These are phyloP conservation scores for Cubamyces sp. DNA, from an alignment of 768 basidiomycete species.

Conservation along the genomic window DNA sequence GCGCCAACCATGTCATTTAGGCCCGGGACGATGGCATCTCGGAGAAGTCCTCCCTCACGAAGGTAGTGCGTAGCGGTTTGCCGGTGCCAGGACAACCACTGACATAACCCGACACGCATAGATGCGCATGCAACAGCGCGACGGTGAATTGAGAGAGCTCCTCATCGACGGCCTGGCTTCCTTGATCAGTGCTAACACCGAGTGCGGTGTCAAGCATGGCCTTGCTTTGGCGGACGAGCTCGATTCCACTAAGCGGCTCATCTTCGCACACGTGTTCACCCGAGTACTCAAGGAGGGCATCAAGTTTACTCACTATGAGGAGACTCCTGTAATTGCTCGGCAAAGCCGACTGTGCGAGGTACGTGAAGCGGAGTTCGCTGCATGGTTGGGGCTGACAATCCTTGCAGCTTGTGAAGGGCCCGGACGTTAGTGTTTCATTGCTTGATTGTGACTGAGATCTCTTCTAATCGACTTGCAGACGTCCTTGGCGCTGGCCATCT, in stretches of 20 bases:
- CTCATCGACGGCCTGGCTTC: constrained; percentile 82
- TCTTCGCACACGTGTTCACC: constrained; percentile 86
- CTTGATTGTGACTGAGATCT: not conserved
- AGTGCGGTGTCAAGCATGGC: constrained; percentile 89
- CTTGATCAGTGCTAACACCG: constrained; percentile 81
- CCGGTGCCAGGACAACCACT: not conserved
- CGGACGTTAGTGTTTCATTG: constrained; percentile 55
- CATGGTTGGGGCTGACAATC: not conserved
- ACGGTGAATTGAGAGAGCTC: constrained; percentile 65
- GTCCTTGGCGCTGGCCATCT: constrained; percentile 81
- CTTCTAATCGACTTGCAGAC: constrained; percentile 47
- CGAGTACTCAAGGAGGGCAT: constrained; percentile 81
- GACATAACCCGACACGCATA: not conserved
- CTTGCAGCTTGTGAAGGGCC: constrained; percentile 68
- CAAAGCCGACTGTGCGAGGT: constrained; percentile 42
- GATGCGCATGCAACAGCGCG: constrained; percentile 31
- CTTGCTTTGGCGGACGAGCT: constrained; percentile 76
- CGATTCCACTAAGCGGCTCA: constrained; percentile 69
- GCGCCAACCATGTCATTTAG: constrained; percentile 7
- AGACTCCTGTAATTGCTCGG: constrained; percentile 29
- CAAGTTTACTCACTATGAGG: constrained; percentile 68
- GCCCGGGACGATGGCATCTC: constrained; percentile 33
- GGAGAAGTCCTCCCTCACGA: constrained; percentile 33
- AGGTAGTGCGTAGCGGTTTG: constrained; percentile 20
- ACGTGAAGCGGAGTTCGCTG: constrained; percentile 2